A percentile compares a stretch with the other conserved stretches of the same genome.
These are phyloP conservation scores for Limnomonas spitsbergensis DNA, from an alignment of 139 green algal species.

Conservation along the genomic window DNA sequence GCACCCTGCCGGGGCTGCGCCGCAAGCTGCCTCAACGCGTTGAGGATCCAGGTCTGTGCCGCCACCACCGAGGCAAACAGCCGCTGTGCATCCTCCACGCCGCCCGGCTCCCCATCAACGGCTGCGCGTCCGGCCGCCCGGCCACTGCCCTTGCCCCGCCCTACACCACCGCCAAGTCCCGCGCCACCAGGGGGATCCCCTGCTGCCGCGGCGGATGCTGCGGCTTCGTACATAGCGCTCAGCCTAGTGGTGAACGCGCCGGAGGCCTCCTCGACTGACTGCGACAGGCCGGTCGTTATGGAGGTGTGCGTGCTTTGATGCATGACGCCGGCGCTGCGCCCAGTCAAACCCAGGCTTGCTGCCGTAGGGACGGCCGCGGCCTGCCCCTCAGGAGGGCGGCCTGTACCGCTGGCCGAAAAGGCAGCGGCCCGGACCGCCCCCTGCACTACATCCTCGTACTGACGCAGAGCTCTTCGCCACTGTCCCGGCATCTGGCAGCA, in stretches of 20 bases:
- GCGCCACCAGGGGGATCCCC: not conserved
- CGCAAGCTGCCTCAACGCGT: constrained; percentile 2
- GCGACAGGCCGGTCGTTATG: too few species aligned
- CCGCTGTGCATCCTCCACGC: not conserved
- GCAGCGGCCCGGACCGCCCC: too few species aligned
- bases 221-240: not conserved
- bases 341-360: too few species aligned
- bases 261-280: not conserved
- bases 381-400: too few species aligned
- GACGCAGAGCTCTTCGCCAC: too few species aligned
- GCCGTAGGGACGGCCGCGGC: too few species aligned
- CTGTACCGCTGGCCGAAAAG: too few species aligned
- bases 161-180: not conserved
- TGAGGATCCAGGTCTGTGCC: constrained; percentile 6
- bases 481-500: too few species aligned
- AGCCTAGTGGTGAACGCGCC: not conserved
- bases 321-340: too few species aligned
- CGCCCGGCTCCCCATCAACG: not conserved
- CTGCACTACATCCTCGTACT: too few species aligned
- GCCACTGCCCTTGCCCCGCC: not conserved
- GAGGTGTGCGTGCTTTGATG: too few species aligned
- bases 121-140: not conserved
- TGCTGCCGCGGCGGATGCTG: too few species aligned
- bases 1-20: not conserved
- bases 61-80: not conserved